These are phyloP conservation scores for Polytrichum formosum DNA, from an alignment of 225 moss, liverwort and hornwort species.

Conservation along the genomic window DNA sequence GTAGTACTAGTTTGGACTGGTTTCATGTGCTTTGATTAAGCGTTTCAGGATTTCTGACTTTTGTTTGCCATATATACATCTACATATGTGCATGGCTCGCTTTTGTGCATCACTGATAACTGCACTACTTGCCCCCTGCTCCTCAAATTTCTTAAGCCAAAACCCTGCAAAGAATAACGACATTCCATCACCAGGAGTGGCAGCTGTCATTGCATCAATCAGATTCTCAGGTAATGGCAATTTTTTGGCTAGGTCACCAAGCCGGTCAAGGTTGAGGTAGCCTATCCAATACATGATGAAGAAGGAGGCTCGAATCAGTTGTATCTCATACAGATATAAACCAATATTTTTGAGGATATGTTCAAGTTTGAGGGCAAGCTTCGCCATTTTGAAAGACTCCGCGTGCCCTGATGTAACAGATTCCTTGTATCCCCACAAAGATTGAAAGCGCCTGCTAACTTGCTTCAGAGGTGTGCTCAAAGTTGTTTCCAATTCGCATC, in stretches of 20 bases:
- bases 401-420: slow-evolving; percentile 51
- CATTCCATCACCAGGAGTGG: slow-evolving; percentile 52
- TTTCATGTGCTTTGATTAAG: slow-evolving; percentile 50
- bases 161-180: slow-evolving; percentile 45
- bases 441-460: slow-evolving; percentile 41
- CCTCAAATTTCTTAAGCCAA: slow-evolving; percentile 55
- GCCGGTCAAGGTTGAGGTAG: slow-evolving; percentile 47
- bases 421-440: slow-evolving; percentile 55
- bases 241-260: slow-evolving; percentile 35
- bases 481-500: slow-evolving; percentile 53
- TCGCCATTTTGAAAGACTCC: slow-evolving; percentile 59
- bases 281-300: slow-evolving; percentile 62
- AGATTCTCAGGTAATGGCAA: slow-evolving; percentile 46
- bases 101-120: slow-evolving; percentile 43
- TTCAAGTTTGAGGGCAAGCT: slow-evolving; percentile 53
- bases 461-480: slow-evolving; percentile 43
- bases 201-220: slow-evolving; percentile 54
- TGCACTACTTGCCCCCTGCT: slow-evolving; percentile 37
- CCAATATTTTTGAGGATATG: slow-evolving; percentile 42
- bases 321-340: slow-evolving; percentile 48
- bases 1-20: slow-evolving; percentile 15
- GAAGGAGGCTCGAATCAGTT: slow-evolving; percentile 57
- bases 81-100: slow-evolving; percentile 52
- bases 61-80: slow-evolving; percentile 57
- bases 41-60: slow-evolving; percentile 38